Evolutionary conservation across 2,329 filamentous ascomycete genomes (phyloP), one percentile per base, ranked within the genome.

Genomic region (Fusarium redolens): DNA sequence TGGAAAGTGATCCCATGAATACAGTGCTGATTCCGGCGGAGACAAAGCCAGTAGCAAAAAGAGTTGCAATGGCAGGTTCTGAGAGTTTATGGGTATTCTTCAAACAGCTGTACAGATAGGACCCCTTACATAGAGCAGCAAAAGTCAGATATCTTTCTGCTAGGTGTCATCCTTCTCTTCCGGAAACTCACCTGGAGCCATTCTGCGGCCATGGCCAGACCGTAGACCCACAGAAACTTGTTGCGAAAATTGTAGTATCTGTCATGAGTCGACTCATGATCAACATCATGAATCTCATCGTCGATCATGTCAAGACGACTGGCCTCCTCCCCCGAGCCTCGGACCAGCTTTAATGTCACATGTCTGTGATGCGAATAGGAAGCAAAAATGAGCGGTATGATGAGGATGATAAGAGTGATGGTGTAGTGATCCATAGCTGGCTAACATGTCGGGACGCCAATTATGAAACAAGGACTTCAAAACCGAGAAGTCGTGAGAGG

Each of bases 151-250:
- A 15, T n/a, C 0, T 0, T 2, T 17, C 20, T 13, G 1, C 4
- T 11, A 7, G 4, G 0, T 4, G 5, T 5, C 20, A 2, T 1
- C 7, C 11, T 10, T 7, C 2, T 2, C 3, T 18, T 30, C 2
- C 0, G 2, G 7, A 31, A 33, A 50, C 57, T 13, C 47, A 61
- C 58, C 58, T 61, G 58, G 0, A 61, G 37, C 48, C 58, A 61
- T 31, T 61, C 58, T 20, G 37, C 58, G 14, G 58, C 30, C 37
- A 61, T 56, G 0, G 25, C 15, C 1, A 61, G 37, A 1, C 48
- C n/a, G 0, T 56, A 56, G 15, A 20, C 48, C 58, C 22, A 37
- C 3, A 61, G 14, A 12, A 61, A 61, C 4, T 20, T n/a, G 11
- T 18, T 56, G 4, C 48, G 37, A 2, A 61, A 61, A 1, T 28